phyloP scores from a whole-genome alignment of 768 basidiomycete species.

The Termitomyces sp. region DNA sequence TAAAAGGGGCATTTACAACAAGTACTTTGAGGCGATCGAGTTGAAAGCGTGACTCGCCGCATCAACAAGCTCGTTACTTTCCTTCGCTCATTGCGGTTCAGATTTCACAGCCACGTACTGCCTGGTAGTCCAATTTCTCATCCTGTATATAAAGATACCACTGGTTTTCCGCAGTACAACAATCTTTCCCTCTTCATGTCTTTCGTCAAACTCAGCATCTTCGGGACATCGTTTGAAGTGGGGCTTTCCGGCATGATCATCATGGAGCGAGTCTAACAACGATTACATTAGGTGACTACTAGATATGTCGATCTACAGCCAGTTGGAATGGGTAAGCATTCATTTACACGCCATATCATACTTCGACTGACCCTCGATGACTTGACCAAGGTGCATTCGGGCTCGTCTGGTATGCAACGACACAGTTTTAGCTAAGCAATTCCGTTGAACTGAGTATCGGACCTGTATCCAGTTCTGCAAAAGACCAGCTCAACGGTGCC shows the following conservation, averaged over 20 bases:
- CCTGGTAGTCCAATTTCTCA: not conserved
- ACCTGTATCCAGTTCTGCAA: conserved; percentile 63
- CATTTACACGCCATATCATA: not conserved
- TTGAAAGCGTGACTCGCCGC: not conserved
- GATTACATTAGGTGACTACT: conserved; percentile 72
- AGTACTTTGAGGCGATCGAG: not conserved
- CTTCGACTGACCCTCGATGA: not conserved
- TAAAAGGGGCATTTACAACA: not conserved
- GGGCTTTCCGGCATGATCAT: conserved; percentile 8
- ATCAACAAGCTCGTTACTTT: not conserved
- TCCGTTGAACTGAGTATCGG: not conserved
- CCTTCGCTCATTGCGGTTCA: not conserved
- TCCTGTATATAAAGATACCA: not conserved
- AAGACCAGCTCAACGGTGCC: conserved; percentile 89
- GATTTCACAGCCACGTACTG: conserved; percentile 1
- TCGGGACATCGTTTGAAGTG: conserved; percentile 96
- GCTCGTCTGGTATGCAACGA: conserved; percentile 78
- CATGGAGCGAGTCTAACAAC: conserved; percentile 12
- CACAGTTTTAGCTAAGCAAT: not conserved
- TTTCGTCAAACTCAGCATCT: conserved; percentile 97
- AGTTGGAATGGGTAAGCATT: conserved; percentile 90
- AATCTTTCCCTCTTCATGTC: conserved; percentile 48
- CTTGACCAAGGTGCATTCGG: conserved; percentile 79
- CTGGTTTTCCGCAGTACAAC: not conserved
- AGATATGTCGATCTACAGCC: conserved; percentile 99